Conservation (phyloP, 202 grass and related monocot species). For the Thinopyrum obtusiflorum region DNA sequence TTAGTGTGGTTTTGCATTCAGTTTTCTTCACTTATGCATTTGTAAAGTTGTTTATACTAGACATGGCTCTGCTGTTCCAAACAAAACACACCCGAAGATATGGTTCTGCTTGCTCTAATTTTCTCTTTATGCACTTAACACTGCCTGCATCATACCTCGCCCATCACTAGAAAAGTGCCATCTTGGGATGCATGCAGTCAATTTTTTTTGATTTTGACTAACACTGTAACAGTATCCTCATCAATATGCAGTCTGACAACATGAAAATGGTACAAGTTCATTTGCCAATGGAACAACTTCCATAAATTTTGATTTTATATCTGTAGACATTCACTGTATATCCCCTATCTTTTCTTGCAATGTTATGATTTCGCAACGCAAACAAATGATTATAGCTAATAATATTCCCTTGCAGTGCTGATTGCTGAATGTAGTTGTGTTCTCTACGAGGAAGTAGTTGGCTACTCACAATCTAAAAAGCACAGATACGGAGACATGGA, state of each 20-base stretch:
- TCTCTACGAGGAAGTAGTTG: not conserved
- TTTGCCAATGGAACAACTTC: not conserved
- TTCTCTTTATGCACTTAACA: not conserved
- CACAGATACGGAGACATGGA: too few relatives aligned
- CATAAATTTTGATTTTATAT: conserved; percentile 16
- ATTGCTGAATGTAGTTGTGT: conserved; percentile 1
- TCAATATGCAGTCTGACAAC: not conserved
- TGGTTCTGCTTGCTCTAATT: not conserved
- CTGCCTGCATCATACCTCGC: not conserved
- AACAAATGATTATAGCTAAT: not conserved
- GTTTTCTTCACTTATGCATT: conserved; percentile 10
- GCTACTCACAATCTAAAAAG: too few relatives aligned
- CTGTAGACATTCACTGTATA: not conserved
- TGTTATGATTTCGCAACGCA: not conserved
- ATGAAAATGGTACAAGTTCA: conserved; percentile 11
- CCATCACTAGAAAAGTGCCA: not conserved
- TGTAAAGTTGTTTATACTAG: not conserved
- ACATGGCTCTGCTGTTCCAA: not conserved
- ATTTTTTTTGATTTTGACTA: not conserved
- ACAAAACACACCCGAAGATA: not conserved
- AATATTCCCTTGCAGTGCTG: not conserved
- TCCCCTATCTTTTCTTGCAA: not conserved
- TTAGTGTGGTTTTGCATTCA: conserved; percentile 20
- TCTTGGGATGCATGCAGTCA: not conserved
- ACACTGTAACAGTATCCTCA: not conserved